Conservation (phyloP, 2,329 filamentous ascomycete species). For the Monosporascus ibericus region DNA sequence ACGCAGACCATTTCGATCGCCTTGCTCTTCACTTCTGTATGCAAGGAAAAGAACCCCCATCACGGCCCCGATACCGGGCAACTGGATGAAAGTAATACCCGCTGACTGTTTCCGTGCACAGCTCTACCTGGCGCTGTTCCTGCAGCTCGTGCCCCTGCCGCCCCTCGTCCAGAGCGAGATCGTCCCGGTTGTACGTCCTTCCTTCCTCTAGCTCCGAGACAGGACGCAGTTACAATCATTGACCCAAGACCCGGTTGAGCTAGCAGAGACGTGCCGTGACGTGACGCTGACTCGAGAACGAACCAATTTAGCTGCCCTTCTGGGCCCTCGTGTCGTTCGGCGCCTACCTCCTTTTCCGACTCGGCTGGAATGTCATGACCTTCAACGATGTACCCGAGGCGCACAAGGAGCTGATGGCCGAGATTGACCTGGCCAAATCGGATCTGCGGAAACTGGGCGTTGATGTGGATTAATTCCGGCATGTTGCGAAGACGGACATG, state of each 20-base stretch:
- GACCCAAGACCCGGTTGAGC: too few species aligned
- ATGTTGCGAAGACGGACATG: not conserved
- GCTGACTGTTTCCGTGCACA: constrained; percentile 30
- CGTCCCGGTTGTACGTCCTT: constrained; percentile 72
- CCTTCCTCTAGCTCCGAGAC: not conserved
- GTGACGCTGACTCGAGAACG: constrained; percentile 2
- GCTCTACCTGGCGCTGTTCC: constrained; percentile 84
- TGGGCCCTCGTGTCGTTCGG: constrained; percentile 89
- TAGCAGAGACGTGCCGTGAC: too few species aligned
- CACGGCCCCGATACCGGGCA: too few species aligned
- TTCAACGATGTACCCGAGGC: constrained; percentile 95
- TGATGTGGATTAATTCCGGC: constrained; percentile 58
- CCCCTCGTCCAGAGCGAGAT: constrained; percentile 73
- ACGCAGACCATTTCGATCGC: constrained; percentile 86
- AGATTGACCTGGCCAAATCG: constrained; percentile 71
- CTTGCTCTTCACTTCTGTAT: constrained; percentile 82
- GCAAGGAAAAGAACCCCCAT: constrained; percentile 16
- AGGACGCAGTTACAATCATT: too few species aligned
- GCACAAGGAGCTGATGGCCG: constrained; percentile 78
- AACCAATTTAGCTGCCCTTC: constrained; percentile 66
- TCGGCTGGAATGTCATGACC: constrained; percentile 87
- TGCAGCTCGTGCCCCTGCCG: constrained; percentile 77
- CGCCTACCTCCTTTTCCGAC: constrained; percentile 83
- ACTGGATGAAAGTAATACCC: not conserved
- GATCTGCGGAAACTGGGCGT: constrained; percentile 72